These are phyloP conservation scores for Lodderomyces oxycetoniae DNA, from an alignment of 1,139 yeast species.

Conservation along the genomic window DNA sequence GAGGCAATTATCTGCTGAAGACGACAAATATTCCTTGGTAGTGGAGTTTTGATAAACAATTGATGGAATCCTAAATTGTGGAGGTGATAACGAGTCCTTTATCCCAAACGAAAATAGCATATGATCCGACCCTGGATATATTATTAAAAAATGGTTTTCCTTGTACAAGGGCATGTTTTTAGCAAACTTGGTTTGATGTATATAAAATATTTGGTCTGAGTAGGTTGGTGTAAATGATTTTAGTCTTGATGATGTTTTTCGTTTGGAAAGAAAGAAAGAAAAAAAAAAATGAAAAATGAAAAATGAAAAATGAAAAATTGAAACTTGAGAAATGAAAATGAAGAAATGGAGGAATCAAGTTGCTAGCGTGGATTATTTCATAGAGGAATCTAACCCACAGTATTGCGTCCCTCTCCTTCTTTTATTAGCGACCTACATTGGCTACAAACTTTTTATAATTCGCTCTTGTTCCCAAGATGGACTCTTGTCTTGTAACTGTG, in stretches of 20 bases:
- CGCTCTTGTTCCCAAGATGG: slow-evolving; percentile 39
- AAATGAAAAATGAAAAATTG: no score
- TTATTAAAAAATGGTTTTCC: slow-evolving; percentile 58
- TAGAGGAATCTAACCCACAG: background rate
- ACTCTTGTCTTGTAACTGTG: slow-evolving; percentile 8
- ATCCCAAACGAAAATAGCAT: slow-evolving; percentile 81
- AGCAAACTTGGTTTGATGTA: background rate
- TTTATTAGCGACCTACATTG: slow-evolving; percentile 19
- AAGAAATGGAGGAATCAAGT: no score
- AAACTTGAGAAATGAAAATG: no score
- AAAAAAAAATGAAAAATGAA: no score
- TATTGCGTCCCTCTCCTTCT: no score
- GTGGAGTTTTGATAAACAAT: slow-evolving; percentile 56
- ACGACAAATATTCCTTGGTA: slow-evolving; percentile 39
- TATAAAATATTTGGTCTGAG: no score
- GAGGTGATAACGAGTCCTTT: slow-evolving; percentile 73
- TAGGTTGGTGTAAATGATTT: no score
- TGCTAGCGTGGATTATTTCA: no score
- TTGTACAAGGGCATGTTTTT: slow-evolving; percentile 52
- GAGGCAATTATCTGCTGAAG: no score
- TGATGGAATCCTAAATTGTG: slow-evolving; percentile 71
- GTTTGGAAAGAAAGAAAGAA: no score
- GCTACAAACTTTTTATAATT: slow-evolving; percentile 38
- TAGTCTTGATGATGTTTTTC: no score
- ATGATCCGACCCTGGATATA: slow-evolving; percentile 75